Base-by-base conservation (phyloP, 2,329 filamentous ascomycete genomes). In the Paracoccidioides lutzii region DNA sequence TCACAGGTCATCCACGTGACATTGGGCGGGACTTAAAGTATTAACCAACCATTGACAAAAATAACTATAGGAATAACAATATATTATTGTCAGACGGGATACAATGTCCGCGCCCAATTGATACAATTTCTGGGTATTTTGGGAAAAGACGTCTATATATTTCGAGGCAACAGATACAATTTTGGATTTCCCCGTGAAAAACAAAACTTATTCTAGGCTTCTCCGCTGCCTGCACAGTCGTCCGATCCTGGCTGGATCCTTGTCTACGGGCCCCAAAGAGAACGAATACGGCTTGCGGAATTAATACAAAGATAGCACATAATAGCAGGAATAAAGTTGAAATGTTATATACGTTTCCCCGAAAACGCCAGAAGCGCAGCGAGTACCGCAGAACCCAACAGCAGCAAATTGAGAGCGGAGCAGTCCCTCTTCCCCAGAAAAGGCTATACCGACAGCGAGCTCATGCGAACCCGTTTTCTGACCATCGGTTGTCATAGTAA, bases 381-480 rank as follows among this genome's bases (percentile, higher is more conserved):
- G 78, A 79, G 57, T 87, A 86, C 66, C 82, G 80, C 63, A 77
- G 77, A 43, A 55, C 76, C 54, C 76, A 77, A 53, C 57, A 49
- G 33, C 49, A 52, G 32, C 35, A 52, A 22, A 40, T 41, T 15
- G 22, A 63, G 53, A 58, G 64, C 55, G 58, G 59, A 55, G 49
- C 59, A 54, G 60, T 61, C 43, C 63, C 67, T 51, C 74, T 96
- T 64, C 93, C 93, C 8, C 85, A 88, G 73, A 98, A 98, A 78
- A 91, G 87, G 75, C 95, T 93, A 75, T 98, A 95, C 71, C 83
- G 93, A 55, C 93, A 98, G 73, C 82, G 93, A 70, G 93, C 93
- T 41, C 93, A 98, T 74, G 93, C 93, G 60, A 98, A 98, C 75
- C 90, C 91, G 5, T 98, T 98, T 74, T 96, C 91, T 2, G 93